These are phyloP conservation scores for Podospora didyma DNA, from an alignment of 495 filamentous ascomycete genomes.

Conservation along the genomic window DNA sequence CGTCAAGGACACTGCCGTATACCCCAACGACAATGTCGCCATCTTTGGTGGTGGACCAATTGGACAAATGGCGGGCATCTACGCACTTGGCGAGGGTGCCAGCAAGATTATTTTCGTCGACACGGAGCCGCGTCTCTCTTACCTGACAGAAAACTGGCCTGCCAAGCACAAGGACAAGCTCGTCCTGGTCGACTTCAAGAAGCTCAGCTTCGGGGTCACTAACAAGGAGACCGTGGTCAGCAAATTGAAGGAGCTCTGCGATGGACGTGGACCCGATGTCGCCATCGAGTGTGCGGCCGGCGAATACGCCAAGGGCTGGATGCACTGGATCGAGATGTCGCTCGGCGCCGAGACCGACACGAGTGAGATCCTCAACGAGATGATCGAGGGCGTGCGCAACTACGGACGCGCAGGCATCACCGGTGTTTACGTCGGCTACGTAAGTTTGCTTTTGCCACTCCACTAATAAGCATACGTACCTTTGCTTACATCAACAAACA, in stretches of 20 bases:
- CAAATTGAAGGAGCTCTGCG: conserved; percentile 68
- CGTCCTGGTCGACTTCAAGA: conserved; percentile 42
- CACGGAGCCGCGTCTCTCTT: conserved; percentile 69
- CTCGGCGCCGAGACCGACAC: conserved; percentile 81
- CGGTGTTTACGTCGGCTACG: conserved; percentile 77
- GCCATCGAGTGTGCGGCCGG: conserved; percentile 81
- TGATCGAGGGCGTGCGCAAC: conserved; percentile 71
- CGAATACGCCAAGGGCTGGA: conserved; percentile 81
- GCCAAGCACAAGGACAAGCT: conserved; percentile 34
- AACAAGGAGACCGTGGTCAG: conserved; percentile 58
- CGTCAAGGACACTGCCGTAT: conserved; percentile 80
- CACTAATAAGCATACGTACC: background rate
- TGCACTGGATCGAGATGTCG: conserved; percentile 70
- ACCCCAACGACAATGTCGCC: conserved; percentile 73
- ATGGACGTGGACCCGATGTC: conserved; percentile 65
- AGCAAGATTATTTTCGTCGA: conserved; percentile 78
- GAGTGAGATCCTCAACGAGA: conserved; percentile 83
- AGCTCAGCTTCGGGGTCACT: conserved; percentile 41
- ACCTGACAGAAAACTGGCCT: conserved; percentile 59
- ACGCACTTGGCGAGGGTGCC: conserved; percentile 68
- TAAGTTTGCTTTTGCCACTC: conserved; percentile 34
- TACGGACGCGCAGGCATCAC: conserved; percentile 76
- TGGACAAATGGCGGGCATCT: conserved; percentile 76
- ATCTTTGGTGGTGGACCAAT: conserved; percentile 79
- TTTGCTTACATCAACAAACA: conserved; percentile 16